These are phyloP conservation scores for Coemansia sp. DNA, from an alignment of 192 early-diverging fungal species.

Conservation along the genomic window DNA sequence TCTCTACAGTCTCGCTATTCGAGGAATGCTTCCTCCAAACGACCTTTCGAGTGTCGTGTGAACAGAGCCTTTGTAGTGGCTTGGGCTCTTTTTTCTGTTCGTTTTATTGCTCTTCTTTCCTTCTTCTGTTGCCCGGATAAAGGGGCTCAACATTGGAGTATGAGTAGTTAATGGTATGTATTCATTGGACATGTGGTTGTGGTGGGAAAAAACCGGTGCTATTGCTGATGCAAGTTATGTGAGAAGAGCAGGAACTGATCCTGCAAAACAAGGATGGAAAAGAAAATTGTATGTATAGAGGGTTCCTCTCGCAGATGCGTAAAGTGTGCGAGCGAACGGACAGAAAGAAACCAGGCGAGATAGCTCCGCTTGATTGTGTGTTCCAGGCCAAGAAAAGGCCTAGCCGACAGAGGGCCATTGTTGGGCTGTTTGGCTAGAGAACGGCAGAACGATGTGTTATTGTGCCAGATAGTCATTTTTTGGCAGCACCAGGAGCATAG, in stretches of 20 bases:
- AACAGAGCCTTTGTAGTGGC: neutral
- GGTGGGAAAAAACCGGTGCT: neutral
- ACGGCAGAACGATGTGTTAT: neutral
- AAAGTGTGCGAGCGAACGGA: too few relatives aligned
- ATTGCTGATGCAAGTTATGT: neutral
- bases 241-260: neutral
- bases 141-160: neutral
- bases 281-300: neutral
- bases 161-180: neutral
- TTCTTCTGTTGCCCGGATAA: too few relatives aligned
- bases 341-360: too few relatives aligned
- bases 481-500: slow-evolving; percentile 44
- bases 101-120: neutral
- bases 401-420: too few relatives aligned
- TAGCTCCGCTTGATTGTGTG: too few relatives aligned
- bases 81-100: neutral
- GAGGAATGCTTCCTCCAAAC: slow-evolving; percentile 25
- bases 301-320: neutral
- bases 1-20: slow-evolving; percentile 24
- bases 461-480: slow-evolving; percentile 14
- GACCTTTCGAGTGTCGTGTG: slow-evolving; percentile 34
- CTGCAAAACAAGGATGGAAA: neutral
- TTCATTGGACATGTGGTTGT: neutral
- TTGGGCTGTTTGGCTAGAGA: neutral
- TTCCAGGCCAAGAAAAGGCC: too few relatives aligned